Conservation (phyloP, 768 basidiomycete species). For the Lentinula edodes region DNA sequence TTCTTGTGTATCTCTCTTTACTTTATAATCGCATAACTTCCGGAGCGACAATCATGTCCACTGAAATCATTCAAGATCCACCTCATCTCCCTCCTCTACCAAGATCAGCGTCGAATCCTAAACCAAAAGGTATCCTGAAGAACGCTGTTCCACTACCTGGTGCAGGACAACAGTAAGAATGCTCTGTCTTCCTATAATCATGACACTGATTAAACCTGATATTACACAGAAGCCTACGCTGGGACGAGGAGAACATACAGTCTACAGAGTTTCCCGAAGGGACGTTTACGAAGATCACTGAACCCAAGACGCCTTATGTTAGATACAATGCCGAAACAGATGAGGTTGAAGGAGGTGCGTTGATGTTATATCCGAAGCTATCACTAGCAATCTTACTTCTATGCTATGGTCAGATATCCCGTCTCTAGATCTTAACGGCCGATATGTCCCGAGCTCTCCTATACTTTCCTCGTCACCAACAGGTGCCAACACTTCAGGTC, state of each 20-base stretch:
- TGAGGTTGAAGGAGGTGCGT: slow-evolving; percentile 74
- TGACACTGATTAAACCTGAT: slow-evolving; percentile 2
- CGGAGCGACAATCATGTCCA: slow-evolving; percentile 12
- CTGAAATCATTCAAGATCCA: slow-evolving; percentile 35
- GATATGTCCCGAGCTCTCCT: slow-evolving; percentile 36
- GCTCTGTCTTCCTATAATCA: not conserved
- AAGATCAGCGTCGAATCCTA: slow-evolving; percentile 61
- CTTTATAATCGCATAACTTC: too few relatives aligned
- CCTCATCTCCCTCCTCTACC: slow-evolving; percentile 42
- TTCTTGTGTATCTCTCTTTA: too few relatives aligned
- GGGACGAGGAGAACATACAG: slow-evolving; percentile 94
- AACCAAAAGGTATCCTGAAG: slow-evolving; percentile 88
- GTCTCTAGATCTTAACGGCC: slow-evolving; percentile 55
- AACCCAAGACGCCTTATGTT: slow-evolving; percentile 96
- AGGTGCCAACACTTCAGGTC: slow-evolving; percentile 55
- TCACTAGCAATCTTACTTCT: not conserved
- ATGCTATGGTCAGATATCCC: slow-evolving; percentile 66
- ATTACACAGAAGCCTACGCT: slow-evolving; percentile 62
- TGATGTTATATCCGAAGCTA: not conserved
- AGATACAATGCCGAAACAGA: slow-evolving; percentile 87
- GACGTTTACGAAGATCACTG: slow-evolving; percentile 96
- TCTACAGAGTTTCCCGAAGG: slow-evolving; percentile 92
- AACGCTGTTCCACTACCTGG: slow-evolving; percentile 54
- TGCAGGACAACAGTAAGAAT: slow-evolving; percentile 45
- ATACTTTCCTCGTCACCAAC: slow-evolving; percentile 46